Base-by-base conservation (phyloP, 371 early-diverging fungal species). In the Mucor mucedo region DNA sequence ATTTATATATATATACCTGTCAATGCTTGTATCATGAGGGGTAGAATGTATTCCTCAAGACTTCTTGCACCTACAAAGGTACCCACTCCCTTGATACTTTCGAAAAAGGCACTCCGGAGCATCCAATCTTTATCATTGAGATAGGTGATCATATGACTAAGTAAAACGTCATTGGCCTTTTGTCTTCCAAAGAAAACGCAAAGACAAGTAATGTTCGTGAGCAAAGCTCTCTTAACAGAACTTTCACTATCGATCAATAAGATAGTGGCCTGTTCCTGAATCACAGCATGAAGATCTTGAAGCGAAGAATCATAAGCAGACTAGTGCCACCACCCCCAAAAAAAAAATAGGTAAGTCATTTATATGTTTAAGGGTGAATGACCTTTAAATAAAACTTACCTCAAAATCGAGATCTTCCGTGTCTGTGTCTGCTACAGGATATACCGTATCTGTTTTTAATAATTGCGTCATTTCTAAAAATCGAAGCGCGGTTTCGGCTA, bases 111-210 rank as follows among this genome's bases (percentile, higher is more conserved):
- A 44, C 95, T 92, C 52, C 30, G 16, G 42, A 97, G 75, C 82
- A 88, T 88, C 96, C 95, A 94, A 62, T 96, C 96, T 30, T 87
- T 83, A 53, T 94, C 97, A 71, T 97, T 97, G 48, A 97, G 79
- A 61, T 95, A 97, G 0, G 97, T 97, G 61, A 97, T 95, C 85
- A 95, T 91, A 77, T 97, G 96, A 52, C 89, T 87, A 44, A 98
- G 69, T 28, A 95, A 68, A 14, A 94, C 84, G 78, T 96, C 95
- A 64, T 89, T 94, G 41, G 92, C 89, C 54, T 89, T 88, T 68
- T 90, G 93, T 44, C 89, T 72, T 38, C 95, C 93, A 74, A 95
- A 90, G 64, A 95, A 90, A 35, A 94, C 82, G 72, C 95, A 91
- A 21, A 95, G 73, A 35, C 89, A 83, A 14, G 93, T 79, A 72